Evolutionary conservation across 2,329 filamentous ascomycete species (phyloP).

Genomic region (Cephalotrichum gorgonifer): DNA sequence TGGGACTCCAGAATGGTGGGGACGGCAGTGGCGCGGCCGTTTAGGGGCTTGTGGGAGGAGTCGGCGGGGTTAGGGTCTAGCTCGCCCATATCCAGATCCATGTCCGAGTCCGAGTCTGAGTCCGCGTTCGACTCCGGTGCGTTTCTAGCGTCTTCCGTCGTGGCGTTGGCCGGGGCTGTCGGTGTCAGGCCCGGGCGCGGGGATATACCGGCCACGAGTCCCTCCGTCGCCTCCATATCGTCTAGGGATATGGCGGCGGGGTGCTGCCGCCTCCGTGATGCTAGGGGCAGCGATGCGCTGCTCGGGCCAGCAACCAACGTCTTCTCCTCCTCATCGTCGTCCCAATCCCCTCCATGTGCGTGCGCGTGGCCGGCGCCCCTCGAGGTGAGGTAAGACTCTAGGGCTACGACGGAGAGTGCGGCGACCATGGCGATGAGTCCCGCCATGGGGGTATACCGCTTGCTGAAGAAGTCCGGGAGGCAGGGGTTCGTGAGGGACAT

Average conservation of each 20-base stretch:
- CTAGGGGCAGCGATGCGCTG: neutral
- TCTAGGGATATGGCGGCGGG: constrained; percentile 39
- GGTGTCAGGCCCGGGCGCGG: constrained; percentile 47
- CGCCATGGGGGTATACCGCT: constrained; percentile 68
- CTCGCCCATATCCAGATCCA: constrained; percentile 52
- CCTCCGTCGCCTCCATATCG: constrained; percentile 40
- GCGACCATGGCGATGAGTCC: constrained; percentile 75
- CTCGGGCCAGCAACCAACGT: constrained; percentile 12
- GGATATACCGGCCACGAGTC: constrained; percentile 48
- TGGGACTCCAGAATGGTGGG: constrained; percentile 5
- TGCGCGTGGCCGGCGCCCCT: constrained; percentile 52
- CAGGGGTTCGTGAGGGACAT: constrained; percentile 57
- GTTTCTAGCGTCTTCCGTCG: constrained; percentile 17
- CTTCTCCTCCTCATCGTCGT: constrained; percentile 28
- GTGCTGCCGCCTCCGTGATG: constrained; percentile 21
- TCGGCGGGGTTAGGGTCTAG: constrained; percentile 31
- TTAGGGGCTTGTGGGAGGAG: constrained; percentile 6
- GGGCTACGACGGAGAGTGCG: constrained; percentile 69
- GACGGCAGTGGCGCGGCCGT: constrained; percentile 6
- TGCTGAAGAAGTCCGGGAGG: constrained; percentile 68
- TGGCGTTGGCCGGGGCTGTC: constrained; percentile 14
- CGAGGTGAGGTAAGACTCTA: constrained; percentile 84
- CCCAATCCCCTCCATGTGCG: constrained; percentile 40
- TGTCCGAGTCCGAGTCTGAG: constrained; percentile 39
- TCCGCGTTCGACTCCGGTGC: neutral